Percentiles rank a stretch among this genome's conserved stretches.
phyloP scores from a whole-genome alignment of 2,329 filamentous ascomycete species.

The Phialophora verrucosa region DNA sequence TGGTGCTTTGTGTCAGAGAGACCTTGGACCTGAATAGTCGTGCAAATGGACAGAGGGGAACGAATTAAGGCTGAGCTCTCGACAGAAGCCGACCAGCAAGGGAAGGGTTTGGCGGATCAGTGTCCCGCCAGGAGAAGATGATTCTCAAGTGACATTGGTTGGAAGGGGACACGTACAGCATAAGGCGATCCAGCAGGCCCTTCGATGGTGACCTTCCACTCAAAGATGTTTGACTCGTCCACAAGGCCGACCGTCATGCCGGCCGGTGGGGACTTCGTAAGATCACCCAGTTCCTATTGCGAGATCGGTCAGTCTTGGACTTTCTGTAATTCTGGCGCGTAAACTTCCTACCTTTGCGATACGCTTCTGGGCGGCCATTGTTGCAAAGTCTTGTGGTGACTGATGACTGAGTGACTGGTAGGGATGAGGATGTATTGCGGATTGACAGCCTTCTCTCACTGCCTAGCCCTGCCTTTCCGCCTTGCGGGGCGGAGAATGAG shows the following conservation, averaged over 20 bases:
- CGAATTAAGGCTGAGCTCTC: background rate
- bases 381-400: background rate
- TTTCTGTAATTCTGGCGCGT: background rate
- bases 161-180: conserved; percentile 57
- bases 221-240: conserved; percentile 69
- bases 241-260: conserved; percentile 63
- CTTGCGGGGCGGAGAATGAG: conserved; percentile 1
- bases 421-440: background rate
- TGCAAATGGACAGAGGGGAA: background rate
- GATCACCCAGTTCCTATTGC: conserved; percentile 65
- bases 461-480: conserved; percentile 14
- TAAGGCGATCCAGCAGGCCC: conserved; percentile 70
- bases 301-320: background rate
- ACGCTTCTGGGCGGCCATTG: conserved; percentile 49
- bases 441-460: conserved; percentile 9
- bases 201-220: conserved; percentile 71
- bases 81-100: background rate
- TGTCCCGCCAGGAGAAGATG: conserved; percentile 11
- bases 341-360: conserved; percentile 51
- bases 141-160: background rate
- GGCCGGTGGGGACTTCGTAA: conserved; percentile 60
- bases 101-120: conserved; percentile 5
- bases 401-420: background rate
- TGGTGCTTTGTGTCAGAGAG: conserved; percentile 41
- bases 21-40: background rate